Evolutionary conservation across 1,284 basidiomycete species (phyloP).

Genomic region (Neotropicomus parvogracilis): DNA sequence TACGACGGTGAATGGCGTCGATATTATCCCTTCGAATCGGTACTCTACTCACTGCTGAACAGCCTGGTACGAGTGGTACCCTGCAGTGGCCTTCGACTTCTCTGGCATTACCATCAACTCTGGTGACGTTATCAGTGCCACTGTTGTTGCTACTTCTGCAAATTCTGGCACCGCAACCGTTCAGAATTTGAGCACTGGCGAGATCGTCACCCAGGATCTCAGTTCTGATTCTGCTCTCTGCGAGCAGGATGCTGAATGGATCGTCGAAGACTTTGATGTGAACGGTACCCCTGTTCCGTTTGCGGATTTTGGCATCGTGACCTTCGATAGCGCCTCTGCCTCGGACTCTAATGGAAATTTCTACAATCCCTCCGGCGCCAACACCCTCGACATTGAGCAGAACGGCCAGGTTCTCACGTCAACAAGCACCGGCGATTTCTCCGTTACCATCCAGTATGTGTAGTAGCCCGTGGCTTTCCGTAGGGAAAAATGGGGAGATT

Average conservation of each 20-base stretch:
- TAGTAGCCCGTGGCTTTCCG: not conserved
- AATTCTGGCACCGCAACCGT: constrained; percentile 19
- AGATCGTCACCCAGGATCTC: constrained; percentile 5
- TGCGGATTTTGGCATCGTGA: constrained; percentile 19
- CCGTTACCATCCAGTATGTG: constrained; percentile 5
- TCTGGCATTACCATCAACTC: constrained; percentile 13
- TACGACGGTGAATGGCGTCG: constrained; percentile 14
- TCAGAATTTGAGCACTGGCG: constrained; percentile 17
- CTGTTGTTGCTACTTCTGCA: constrained; percentile 16
- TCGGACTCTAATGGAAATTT: constrained; percentile 1
- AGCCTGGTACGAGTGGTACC: constrained; percentile 25
- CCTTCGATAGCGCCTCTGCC: constrained; percentile 17
- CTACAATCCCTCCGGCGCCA: constrained; percentile 17
- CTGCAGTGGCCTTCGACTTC: constrained; percentile 16
- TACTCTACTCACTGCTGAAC: constrained; percentile 1
- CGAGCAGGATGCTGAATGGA: constrained; percentile 24
- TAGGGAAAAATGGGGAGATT: not conserved
- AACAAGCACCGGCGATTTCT: constrained; percentile 2
- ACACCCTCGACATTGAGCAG: constrained; percentile 19
- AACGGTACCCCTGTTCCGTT: constrained; percentile 3
- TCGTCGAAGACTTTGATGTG: constrained; percentile 21
- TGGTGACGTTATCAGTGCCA: constrained; percentile 17
- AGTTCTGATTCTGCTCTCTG: constrained; percentile 22
- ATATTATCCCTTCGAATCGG: not conserved
- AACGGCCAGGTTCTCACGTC: constrained; percentile 12